Evolutionary conservation across 768 basidiomycete genomes (phyloP), one percentile per base, ranked within the genome.

Genomic region (Lentinula boryana): DNA sequence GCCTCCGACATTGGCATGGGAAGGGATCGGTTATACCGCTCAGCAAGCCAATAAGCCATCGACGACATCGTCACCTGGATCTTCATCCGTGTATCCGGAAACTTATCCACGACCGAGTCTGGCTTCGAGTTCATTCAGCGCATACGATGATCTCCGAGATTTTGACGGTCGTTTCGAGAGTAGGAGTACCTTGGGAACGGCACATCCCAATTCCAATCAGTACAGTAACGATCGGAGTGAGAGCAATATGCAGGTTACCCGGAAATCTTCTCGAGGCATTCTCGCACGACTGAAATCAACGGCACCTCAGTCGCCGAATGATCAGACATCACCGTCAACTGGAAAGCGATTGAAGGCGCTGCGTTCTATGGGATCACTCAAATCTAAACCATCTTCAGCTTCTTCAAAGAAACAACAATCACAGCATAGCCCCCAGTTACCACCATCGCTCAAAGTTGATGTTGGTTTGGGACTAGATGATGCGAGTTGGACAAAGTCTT

Each of bases 131-230:
- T 76, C 78, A 35, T 91, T 90, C 71, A 92, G 90, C 68, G 92
- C 93, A 65, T 95, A 94, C 64, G 92, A 95, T 63, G 92, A 95
- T 72, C 72, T 95, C 51, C 79, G 84, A 21, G 92, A 95, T 69
- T 95, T 95, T 56, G 89, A 93, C 35, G 92, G 92, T 44, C 82
- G 88, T 8, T 95, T 93, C 64, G 89, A 88, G 65, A 93, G 91
- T 67, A 80, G 78, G 62, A 92, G 89, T 68, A 91, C 90, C 0
- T 71, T 91, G 8, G 87, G 82, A 7, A 78, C 78, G 40, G 78
- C 78, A 33, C 48, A 50, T 41, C 49, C 71, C 70, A 43, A 50
- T 41, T 18, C 71, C 70, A 27, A 6, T 41, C 54, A 55, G 36
- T 40, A 10, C 21, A 40, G 21, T 31, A 50, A 15, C 23, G 43